Conservation (phyloP, 2,329 filamentous ascomycete genomes). For the Xylariaceae sp. region DNA sequence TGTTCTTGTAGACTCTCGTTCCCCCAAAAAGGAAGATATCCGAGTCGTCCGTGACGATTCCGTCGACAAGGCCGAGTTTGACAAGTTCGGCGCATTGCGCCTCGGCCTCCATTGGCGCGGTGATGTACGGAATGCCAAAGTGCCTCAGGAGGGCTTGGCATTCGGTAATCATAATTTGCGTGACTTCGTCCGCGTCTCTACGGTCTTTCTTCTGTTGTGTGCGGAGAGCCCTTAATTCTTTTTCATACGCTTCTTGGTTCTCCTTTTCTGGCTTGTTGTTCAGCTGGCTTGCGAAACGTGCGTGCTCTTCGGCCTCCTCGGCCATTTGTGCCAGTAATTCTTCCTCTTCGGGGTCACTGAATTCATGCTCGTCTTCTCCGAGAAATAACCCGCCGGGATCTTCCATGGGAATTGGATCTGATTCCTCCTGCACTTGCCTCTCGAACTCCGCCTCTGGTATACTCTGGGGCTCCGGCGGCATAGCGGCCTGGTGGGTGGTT, state of each 20-base stretch:
- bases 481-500: slow-evolving; percentile 8
- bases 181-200: slow-evolving; percentile 93
- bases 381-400: slow-evolving; percentile 38
- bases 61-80: slow-evolving; percentile 80
- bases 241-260: slow-evolving; percentile 76
- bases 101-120: slow-evolving; percentile 97
- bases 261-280: slow-evolving; percentile 69
- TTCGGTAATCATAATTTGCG: slow-evolving; percentile 91
- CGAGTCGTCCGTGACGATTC: slow-evolving; percentile 95
- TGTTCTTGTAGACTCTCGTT: slow-evolving; percentile 96
- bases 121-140: slow-evolving; percentile 94
- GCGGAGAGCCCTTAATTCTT: slow-evolving; percentile 79
- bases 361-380: slow-evolving; percentile 58
- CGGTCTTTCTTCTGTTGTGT: slow-evolving; percentile 96
- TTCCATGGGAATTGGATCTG: slow-evolving; percentile 9
- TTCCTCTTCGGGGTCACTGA: slow-evolving; percentile 87
- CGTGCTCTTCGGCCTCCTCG: slow-evolving; percentile 88
- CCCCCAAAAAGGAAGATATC: slow-evolving; percentile 97
- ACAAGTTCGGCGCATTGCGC: slow-evolving; percentile 95
- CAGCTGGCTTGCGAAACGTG: slow-evolving; percentile 81
- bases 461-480: slow-evolving; percentile 21
- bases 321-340: slow-evolving; percentile 83
- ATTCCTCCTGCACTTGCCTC: slow-evolving; percentile 5
- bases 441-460: slow-evolving; percentile 17
- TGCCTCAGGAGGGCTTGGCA: slow-evolving; percentile 86